A percentile compares a stretch with the other conserved stretches of the same genome.
These are phyloP conservation scores for Termitomyces sp. DNA, from an alignment of 768 basidiomycete species.

Conservation along the genomic window DNA sequence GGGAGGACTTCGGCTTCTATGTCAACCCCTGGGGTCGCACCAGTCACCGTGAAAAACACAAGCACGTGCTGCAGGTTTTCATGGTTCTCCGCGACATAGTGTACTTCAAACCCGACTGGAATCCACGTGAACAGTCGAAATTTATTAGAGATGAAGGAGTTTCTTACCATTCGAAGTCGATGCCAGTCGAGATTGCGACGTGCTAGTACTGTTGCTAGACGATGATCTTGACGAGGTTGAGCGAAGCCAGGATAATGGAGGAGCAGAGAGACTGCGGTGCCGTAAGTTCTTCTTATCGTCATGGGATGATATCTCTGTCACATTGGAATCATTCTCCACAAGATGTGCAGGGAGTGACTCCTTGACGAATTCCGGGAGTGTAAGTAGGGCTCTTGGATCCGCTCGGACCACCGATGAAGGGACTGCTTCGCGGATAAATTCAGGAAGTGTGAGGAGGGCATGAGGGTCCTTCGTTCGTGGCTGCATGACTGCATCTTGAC, in stretches of 20 bases:
- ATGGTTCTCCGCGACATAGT: constrained; percentile 70
- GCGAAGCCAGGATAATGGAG: constrained; percentile 53
- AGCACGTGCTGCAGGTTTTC: constrained; percentile 79
- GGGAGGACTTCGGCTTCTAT: constrained; percentile 65
- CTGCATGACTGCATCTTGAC: constrained; percentile 69
- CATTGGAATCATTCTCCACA: constrained; percentile 8
- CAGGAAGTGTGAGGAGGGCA: constrained; percentile 50
- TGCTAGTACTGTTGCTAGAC: constrained; percentile 1
- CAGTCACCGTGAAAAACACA: constrained; percentile 61
- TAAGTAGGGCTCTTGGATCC: constrained; percentile 43
- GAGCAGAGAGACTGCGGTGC: constrained; percentile 54
- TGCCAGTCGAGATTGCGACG: constrained; percentile 13
- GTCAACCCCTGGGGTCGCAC: constrained; percentile 41
- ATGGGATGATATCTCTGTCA: constrained; percentile 7
- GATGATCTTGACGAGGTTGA: constrained; percentile 25
- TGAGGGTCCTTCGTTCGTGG: constrained; percentile 40
- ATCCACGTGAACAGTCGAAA: neutral
- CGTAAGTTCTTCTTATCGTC: constrained; percentile 28
- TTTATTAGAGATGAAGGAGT: neutral
- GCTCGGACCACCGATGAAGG: constrained; percentile 27
- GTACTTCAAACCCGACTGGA: constrained; percentile 35
- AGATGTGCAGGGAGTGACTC: constrained; percentile 34
- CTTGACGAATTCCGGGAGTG: constrained; percentile 55
- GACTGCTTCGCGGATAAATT: constrained; percentile 56
- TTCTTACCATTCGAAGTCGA: constrained; percentile 15